phyloP scores from a whole-genome alignment of 805 yeast species.

The Candida boidinii region DNA sequence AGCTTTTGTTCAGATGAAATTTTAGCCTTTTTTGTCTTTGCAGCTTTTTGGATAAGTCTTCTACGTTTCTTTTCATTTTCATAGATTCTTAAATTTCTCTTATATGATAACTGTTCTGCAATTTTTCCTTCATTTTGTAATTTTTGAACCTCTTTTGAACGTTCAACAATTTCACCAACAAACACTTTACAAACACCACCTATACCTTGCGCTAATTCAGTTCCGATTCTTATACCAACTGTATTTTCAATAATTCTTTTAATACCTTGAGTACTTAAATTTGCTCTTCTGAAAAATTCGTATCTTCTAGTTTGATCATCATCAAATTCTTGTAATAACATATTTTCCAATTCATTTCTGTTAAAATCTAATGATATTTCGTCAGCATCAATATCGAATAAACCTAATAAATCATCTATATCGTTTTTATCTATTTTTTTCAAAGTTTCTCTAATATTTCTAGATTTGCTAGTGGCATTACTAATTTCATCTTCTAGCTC shows the following conservation, averaged over 20 bases:
- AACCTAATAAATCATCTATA: constrained; percentile 21
- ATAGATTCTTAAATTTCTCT: constrained; percentile 22
- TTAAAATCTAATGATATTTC: constrained; percentile 24
- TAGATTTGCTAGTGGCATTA: too few relatives aligned
- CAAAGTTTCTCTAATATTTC: too few relatives aligned
- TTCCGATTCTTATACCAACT: constrained; percentile 72
- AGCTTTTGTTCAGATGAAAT: constrained; percentile 4
- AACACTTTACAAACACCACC: constrained; percentile 85
- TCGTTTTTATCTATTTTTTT: too few relatives aligned
- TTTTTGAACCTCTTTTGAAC: constrained; percentile 65
- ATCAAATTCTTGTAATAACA: constrained; percentile 65
- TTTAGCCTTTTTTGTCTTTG: constrained; percentile 1
- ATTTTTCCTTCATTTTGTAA: constrained; percentile 37
- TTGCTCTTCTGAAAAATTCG: constrained; percentile 78
- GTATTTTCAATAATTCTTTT: constrained; percentile 74
- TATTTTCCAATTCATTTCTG: constrained; percentile 49
- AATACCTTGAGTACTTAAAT: constrained; percentile 63
- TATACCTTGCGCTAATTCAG: constrained; percentile 68
- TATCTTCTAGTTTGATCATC: constrained; percentile 81
- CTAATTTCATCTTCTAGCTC: too few relatives aligned
- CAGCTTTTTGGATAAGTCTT: constrained; percentile 13
- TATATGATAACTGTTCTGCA: constrained; percentile 31
- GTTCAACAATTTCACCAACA: constrained; percentile 83
- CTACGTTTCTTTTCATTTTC: constrained; percentile 22
- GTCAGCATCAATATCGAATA: constrained; percentile 23